These are phyloP conservation scores for Acanthamoeba healyi DNA, from an alignment of 208 protist species.

Conservation along the genomic window DNA sequence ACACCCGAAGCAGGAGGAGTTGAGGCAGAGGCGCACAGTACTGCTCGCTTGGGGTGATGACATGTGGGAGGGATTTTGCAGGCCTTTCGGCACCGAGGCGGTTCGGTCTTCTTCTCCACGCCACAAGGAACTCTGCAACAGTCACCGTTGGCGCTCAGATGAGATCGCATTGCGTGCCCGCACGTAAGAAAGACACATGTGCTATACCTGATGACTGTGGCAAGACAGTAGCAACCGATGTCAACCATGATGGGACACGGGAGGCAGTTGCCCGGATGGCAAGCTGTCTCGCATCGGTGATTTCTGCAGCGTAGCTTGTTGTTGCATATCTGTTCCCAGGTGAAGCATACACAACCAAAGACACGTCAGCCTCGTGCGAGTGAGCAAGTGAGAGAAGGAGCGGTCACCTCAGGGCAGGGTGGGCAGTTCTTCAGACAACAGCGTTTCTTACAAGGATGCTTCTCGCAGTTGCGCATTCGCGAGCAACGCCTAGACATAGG, in stretches of 20 bases:
- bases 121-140: constrained; percentile 4
- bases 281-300: constrained; percentile 43
- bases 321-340: background rate
- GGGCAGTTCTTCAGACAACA: constrained; percentile 41
- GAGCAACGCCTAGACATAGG: background rate
- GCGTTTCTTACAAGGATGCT: constrained; percentile 38
- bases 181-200: background rate
- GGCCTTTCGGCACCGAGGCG: constrained; percentile 19
- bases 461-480: constrained; percentile 50
- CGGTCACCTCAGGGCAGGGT: background rate
- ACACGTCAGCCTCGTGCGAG: too few relatives aligned
- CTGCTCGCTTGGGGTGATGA: constrained; percentile 16
- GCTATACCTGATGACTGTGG: constrained; percentile 6
- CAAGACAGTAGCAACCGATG: constrained; percentile 13
- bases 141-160: background rate
- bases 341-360: too few relatives aligned
- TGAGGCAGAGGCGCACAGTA: too few relatives aligned
- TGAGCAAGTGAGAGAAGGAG: background rate
- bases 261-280: constrained; percentile 28
- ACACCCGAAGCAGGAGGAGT: background rate
- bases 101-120: constrained; percentile 31
- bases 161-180: too few relatives aligned
- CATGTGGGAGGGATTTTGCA: constrained; percentile 48
- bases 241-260: constrained; percentile 36
- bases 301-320: constrained; percentile 40